Base-by-base conservation (phyloP, 148 eudicot genomes). In the Rhododendron ovatum region DNA sequence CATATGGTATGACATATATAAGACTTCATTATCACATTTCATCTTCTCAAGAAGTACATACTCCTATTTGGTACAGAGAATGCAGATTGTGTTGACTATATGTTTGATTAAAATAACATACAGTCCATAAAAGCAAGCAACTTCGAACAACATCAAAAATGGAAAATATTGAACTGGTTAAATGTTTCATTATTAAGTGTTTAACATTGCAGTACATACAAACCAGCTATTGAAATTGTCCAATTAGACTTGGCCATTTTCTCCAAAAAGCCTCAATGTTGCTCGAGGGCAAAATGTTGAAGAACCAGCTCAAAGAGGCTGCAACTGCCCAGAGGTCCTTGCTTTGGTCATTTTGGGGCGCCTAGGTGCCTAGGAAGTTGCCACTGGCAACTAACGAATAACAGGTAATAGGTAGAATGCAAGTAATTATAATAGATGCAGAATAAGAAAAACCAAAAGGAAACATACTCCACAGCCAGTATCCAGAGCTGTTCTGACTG, bases 381-480 rank as follows among this genome's bases (percentile, higher is more conserved):
- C 61, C 20, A 55, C 20, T 55, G 50, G 50, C 50, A 47, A 47
- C 50, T 9, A 47, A 47, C 9, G 57, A 18, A 55, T 55, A 55
- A 55, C 22, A 55, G 61, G 61, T 17, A 55, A 55, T 55, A 55
- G 61, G 6, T 55, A 55, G 61, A 55, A 55, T 17, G 61, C 22
- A 55, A 55, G 61, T 4, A 55, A 55, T 55, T 55, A 55, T 15
- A 17, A 17, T 18, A 55, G 61, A 55, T 17, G 22, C 61, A 55
- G 20, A 17, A 47, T 12, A 47, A 47, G 50, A 47, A 47, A 47
- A 47, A 47, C 12, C 0, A 55, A 55, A 69, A 82, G 48, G 3
- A 43, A 13, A 35, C 89, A 57, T 83, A 89, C 89, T 50, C 91
- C 91, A 81, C 91, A 89, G n/a, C 91, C 91, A 30, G 89, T 89